Evolutionary conservation across 208 protist genomes (phyloP).

Genomic region (Strigomonas culicis): DNA sequence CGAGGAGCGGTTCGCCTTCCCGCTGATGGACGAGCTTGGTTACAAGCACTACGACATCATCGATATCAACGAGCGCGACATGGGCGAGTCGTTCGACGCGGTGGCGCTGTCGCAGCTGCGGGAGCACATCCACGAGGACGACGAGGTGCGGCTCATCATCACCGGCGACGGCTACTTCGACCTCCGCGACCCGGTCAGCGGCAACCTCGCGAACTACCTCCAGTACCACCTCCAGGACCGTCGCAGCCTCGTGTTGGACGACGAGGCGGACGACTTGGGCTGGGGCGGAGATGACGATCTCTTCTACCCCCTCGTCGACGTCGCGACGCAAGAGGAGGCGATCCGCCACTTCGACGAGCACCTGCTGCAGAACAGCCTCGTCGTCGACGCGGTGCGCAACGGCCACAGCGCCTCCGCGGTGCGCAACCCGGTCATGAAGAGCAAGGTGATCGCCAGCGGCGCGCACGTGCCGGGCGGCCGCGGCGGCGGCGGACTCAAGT

Average conservation of each 20-base stretch:
- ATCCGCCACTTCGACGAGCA: not conserved
- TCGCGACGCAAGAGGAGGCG: too few relatives aligned
- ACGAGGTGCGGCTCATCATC: conserved; percentile 80
- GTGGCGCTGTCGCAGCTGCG: conserved; percentile 52
- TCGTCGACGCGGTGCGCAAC: not conserved
- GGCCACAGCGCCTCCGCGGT: not conserved
- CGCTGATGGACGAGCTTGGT: conserved; percentile 33
- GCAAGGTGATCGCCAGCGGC: not conserved
- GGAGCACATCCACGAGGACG: conserved; percentile 89
- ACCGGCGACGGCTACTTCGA: conserved; percentile 86
- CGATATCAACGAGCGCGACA: conserved; percentile 14
- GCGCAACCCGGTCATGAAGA: not conserved
- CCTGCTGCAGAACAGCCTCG: not conserved
- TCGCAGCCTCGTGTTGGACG: too few relatives aligned
- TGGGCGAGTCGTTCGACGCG: conserved; percentile 26
- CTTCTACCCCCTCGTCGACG: not conserved
- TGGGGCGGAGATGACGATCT: not conserved
- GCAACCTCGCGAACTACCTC: too few relatives aligned
- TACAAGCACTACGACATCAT: conserved; percentile 59
- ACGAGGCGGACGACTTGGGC: not conserved
- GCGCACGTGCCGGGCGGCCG: not conserved
- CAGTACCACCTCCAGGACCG: too few relatives aligned
- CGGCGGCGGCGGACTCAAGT: not conserved
- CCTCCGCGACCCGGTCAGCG: conserved; percentile 66
- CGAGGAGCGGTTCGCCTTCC: conserved; percentile 23